Base-by-base conservation (phyloP, 345 rosid genomes). In the Lagerstroemia speciosa region DNA sequence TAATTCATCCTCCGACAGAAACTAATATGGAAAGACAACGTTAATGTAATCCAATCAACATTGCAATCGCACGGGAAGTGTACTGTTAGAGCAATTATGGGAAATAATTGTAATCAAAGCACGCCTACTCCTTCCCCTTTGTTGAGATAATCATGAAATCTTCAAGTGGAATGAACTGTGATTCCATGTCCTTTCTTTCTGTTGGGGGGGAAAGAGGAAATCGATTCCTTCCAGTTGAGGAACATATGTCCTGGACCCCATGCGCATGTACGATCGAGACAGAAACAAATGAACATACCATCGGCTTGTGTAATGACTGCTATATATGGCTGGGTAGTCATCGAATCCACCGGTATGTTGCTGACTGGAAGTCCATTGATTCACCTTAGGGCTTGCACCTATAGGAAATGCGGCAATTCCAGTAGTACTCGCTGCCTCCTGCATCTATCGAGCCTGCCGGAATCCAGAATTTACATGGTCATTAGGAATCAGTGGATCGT, bases 161-260 rank as follows among this genome's bases (percentile, higher is more conserved):
- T 69, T 61, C 40, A 43, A 34, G 43, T 60, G 72, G 72, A 61
- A 61, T 61, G 66, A 61, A 69, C 58, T n/a, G 48, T 34, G 22
- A n/a, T 33, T 37, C 30, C n/a, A n/a, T n/a, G n/a, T 53, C 10
- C 30, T 3, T 53, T n/a, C 15, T 1, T 53, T 53, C 7, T 22
- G 7, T n/a, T 0, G 1, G 37, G 64, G 3, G 12, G 11, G 1
- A 17, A 29, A 5, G 1, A 22, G 32, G 2, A 19, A 7, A 31
- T 22, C 38, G 37, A n/a, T 2, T 9, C n/a, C n/a, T n/a, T n/a
- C n/a, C n/a, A n/a, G n/a, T n/a, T n/a, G n/a, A n/a, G n/a, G n/a
- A n/a, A n/a, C n/a, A n/a, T n/a, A n/a, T n/a, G n/a, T n/a, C n/a
- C n/a, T n/a, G n/a, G n/a, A n/a, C n/a, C n/a, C n/a, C n/a, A n/a